phyloP scores from a whole-genome alignment of 805 yeast genomes.

The Ogataea nonfermentans region DNA sequence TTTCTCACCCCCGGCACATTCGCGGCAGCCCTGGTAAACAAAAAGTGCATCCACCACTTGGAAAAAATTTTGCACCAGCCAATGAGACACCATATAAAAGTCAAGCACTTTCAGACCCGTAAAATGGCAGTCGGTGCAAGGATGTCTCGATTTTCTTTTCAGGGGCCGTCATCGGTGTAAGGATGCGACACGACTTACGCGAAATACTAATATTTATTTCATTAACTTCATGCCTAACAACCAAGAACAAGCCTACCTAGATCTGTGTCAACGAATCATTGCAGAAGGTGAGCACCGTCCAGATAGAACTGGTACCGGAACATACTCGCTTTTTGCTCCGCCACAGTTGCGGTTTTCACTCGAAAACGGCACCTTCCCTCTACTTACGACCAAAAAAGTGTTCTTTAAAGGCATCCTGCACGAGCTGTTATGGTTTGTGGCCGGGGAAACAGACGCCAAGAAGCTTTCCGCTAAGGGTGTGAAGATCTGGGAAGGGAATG shows the following conservation, averaged over 20 bases:
- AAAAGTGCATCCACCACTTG: slow-evolving; percentile 11
- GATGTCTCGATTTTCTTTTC: too few species aligned
- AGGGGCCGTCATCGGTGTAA: slow-evolving; percentile 1
- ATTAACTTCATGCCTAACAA: slow-evolving; percentile 29
- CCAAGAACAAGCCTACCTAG: slow-evolving; percentile 86
- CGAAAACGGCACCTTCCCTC: slow-evolving; percentile 71
- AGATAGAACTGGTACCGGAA: slow-evolving; percentile 98
- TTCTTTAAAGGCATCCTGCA: slow-evolving; percentile 85
- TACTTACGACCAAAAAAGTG: slow-evolving; percentile 89
- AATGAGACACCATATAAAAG: slow-evolving; percentile 23
- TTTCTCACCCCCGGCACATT: slow-evolving; percentile 13
- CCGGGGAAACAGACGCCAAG: slow-evolving; percentile 87
- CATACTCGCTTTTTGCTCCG: slow-evolving; percentile 87
- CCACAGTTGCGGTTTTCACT: slow-evolving; percentile 88
- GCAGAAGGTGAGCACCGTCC: slow-evolving; percentile 86
- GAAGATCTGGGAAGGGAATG: slow-evolving; percentile 99
- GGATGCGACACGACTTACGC: slow-evolving; percentile 8
- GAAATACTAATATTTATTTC: background rate
- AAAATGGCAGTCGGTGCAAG: slow-evolving; percentile 10
- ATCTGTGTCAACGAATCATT: slow-evolving; percentile 73
- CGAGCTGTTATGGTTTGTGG: slow-evolving; percentile 90
- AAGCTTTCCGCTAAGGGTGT: slow-evolving; percentile 77
- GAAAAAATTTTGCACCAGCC: slow-evolving; percentile 19
- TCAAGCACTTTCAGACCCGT: slow-evolving; percentile 15
- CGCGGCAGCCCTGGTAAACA: slow-evolving; percentile 13